Conservation (phyloP, 1,284 basidiomycete genomes). For the Ceratobasidium sp. region DNA sequence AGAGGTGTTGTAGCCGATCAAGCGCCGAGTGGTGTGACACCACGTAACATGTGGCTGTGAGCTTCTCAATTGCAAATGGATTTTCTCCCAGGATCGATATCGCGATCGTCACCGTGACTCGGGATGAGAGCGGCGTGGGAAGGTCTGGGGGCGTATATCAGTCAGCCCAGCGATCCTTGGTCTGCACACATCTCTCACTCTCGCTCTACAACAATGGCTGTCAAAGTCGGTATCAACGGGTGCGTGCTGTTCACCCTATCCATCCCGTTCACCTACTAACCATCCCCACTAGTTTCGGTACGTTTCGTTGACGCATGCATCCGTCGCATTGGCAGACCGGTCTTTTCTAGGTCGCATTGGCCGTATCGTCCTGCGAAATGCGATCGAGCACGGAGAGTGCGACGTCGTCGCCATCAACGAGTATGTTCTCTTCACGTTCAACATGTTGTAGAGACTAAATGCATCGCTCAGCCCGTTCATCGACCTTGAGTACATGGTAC, state of each 20-base stretch:
- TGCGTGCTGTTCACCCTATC: slow-evolving; percentile 57
- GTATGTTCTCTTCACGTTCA: slow-evolving; percentile 63
- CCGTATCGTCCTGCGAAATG: slow-evolving; percentile 97
- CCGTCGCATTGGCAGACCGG: slow-evolving; percentile 22
- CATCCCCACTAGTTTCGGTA: slow-evolving; percentile 75
- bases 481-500: slow-evolving; percentile 93
- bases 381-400: slow-evolving; percentile 80
- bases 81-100: slow-evolving; percentile 42
- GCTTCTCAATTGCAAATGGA: not conserved
- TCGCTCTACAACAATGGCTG: slow-evolving; percentile 58
- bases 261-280: slow-evolving; percentile 44
- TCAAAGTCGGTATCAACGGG: slow-evolving; percentile 97
- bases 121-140: slow-evolving; percentile 43
- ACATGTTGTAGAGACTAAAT: slow-evolving; percentile 7
- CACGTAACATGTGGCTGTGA: slow-evolving; percentile 39
- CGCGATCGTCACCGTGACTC: slow-evolving; percentile 2
- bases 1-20: not conserved
- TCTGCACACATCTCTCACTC: slow-evolving; percentile 22
- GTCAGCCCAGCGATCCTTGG: not conserved
- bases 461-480: slow-evolving; percentile 83
- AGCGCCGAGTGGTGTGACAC: not conserved
- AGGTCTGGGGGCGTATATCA: slow-evolving; percentile 27
- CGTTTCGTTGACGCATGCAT: not conserved
- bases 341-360: slow-evolving; percentile 87
- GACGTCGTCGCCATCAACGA: slow-evolving; percentile 92